Evolutionary conservation across 139 green algal species (phyloP).

Genomic region (Mychonastes homosphaera): DNA sequence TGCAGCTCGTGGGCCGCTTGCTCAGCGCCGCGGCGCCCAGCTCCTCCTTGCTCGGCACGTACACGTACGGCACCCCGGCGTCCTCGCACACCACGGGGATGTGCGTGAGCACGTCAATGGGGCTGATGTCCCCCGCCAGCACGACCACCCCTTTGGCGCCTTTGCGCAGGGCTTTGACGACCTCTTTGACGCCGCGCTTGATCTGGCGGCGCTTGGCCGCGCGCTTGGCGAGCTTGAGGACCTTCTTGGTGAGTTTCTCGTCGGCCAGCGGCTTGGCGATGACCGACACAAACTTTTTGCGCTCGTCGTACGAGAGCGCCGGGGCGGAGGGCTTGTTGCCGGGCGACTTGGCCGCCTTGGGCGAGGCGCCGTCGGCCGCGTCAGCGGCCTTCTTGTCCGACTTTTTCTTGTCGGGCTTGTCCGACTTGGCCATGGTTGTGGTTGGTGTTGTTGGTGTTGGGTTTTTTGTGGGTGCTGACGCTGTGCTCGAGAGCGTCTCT

Average conservation of each 20-base stretch:
- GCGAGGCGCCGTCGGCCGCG: no score
- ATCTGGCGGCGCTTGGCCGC: conserved; percentile 91
- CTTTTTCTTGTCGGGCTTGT: conserved; percentile 18
- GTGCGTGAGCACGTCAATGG: conserved; percentile 95
- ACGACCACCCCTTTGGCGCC: conserved; percentile 85
- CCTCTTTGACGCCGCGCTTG: conserved; percentile 95
- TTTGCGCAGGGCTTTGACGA: conserved; percentile 94
- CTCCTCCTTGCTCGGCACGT: conserved; percentile 90
- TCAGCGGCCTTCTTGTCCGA: conserved; percentile 6
- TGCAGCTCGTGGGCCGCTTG: conserved; percentile 93
- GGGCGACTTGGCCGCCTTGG: no score
- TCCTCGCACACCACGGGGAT: conserved; percentile 96
- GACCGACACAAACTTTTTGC: conserved; percentile 36
- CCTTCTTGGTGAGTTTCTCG: conserved; percentile 89
- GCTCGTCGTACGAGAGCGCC: conserved; percentile 30
- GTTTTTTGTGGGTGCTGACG: no score
- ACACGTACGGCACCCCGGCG: conserved; percentile 89
- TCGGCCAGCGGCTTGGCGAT: conserved; percentile 88
- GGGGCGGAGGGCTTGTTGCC: no score
- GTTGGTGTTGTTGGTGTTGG: no score
- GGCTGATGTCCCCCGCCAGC: conserved; percentile 94
- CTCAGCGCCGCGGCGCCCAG: conserved; percentile 86
- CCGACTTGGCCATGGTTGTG: conserved; percentile 16
- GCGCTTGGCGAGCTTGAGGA: conserved; percentile 85
- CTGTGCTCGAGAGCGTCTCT: neutral